Conservation (phyloP, 176 grass and related monocot species). For the Eleusine coracana region DNA sequence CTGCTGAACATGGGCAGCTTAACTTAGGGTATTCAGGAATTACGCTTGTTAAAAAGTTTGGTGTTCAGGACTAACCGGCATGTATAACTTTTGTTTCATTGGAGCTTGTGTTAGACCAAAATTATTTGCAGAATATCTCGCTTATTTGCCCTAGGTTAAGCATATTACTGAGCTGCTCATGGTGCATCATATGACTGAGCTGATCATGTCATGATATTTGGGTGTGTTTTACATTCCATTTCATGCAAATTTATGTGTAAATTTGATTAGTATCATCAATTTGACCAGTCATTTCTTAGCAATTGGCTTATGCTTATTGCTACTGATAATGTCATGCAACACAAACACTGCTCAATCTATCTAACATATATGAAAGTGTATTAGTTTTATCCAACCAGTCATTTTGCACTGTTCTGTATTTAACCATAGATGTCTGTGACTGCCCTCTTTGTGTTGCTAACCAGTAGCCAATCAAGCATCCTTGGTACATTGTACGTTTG, state of each 20-base stretch:
- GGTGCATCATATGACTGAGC: neutral
- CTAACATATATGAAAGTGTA: no score
- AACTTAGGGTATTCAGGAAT: neutral
- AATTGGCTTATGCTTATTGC: neutral
- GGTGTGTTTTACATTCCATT: neutral
- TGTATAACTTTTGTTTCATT: neutral
- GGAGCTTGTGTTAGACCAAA: conserved; percentile 1
- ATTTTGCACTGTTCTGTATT: neutral
- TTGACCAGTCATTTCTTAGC: neutral
- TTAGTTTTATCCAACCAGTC: neutral
- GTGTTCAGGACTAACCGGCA: neutral
- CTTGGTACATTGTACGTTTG: neutral
- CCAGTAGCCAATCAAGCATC: neutral
- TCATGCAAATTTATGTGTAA: neutral
- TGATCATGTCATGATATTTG: conserved; percentile 19
- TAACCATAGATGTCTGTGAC: neutral
- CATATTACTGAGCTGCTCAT: neutral
- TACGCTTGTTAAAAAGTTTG: neutral
- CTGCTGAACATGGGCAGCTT: neutral
- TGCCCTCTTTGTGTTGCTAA: neutral
- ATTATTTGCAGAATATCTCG: neutral
- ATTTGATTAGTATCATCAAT: neutral
- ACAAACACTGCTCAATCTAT: no score
- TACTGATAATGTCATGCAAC: neutral
- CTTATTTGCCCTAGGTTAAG: conserved; percentile 20